phyloP scores from a whole-genome alignment of 257 asterid genomes.

The Solanum ossicruentum region DNA sequence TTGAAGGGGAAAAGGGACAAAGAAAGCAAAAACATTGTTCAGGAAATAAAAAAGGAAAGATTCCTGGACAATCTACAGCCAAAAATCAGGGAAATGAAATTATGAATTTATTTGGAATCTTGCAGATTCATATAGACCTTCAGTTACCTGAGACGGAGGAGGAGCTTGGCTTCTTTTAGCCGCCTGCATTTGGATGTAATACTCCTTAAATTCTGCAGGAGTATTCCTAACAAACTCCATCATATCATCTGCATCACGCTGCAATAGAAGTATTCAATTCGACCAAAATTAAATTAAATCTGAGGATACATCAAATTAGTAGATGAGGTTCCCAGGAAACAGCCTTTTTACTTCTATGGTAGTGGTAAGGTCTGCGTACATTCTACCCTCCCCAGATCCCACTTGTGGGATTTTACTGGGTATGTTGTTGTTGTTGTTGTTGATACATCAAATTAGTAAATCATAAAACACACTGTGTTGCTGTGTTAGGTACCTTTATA shows the following conservation, averaged over 20 bases:
- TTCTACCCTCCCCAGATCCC: too few species aligned
- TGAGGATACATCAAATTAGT: not conserved
- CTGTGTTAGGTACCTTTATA: not conserved
- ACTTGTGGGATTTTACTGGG: too few species aligned
- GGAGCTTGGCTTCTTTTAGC: constrained; percentile 98
- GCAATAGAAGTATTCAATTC: not conserved
- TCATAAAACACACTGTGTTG: not conserved
- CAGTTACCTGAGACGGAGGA: constrained; percentile 68
- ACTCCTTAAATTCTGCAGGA: constrained; percentile 79
- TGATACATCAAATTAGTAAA: not conserved
- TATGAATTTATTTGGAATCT: not conserved
- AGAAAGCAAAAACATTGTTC: not conserved
- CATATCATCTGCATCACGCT: constrained; percentile 97
- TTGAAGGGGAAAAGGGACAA: not conserved
- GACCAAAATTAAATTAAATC: not conserved
- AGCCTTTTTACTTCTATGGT: too few species aligned
- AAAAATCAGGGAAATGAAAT: not conserved
- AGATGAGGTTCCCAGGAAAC: too few species aligned
- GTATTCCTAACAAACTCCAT: constrained; percentile 56
- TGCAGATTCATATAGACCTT: not conserved
- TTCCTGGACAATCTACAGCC: not conserved
- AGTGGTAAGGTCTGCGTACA: too few species aligned
- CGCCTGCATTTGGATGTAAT: constrained; percentile 95
- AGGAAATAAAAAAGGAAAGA: not conserved
- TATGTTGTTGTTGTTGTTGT: too few species aligned